Conservation (phyloP, 2,329 filamentous ascomycete species). For the Arthrobotrys entomopaga region DNA sequence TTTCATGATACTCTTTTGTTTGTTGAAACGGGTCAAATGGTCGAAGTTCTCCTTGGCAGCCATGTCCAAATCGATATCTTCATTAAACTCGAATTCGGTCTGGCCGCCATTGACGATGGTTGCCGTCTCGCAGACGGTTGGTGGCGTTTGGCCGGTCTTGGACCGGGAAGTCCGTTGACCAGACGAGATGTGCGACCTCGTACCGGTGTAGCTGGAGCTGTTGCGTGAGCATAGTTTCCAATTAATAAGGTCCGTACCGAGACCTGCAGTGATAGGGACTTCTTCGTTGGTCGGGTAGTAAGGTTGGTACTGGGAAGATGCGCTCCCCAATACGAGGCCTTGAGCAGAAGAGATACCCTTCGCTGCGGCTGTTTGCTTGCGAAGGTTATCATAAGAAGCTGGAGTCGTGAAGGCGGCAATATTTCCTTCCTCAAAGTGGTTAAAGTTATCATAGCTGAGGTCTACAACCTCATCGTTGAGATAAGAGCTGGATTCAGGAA, state of each 20-base stretch:
- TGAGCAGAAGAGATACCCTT: slow-evolving; percentile 26
- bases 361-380: slow-evolving; percentile 37
- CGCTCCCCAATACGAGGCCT: slow-evolving; percentile 41
- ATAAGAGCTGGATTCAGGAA: slow-evolving; percentile 43
- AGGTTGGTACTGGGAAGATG: slow-evolving; percentile 38
- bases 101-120: slow-evolving; percentile 47
- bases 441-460: slow-evolving; percentile 29
- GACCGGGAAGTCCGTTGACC: slow-evolving; percentile 40
- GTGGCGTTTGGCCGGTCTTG: slow-evolving; percentile 49
- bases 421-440: slow-evolving; percentile 37
- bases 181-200: slow-evolving; percentile 44
- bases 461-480: slow-evolving; percentile 33
- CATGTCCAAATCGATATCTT: slow-evolving; percentile 54
- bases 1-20: slow-evolving; percentile 53
- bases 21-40: slow-evolving; percentile 54
- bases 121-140: slow-evolving; percentile 50
- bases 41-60: slow-evolving; percentile 50
- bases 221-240: slow-evolving; percentile 53
- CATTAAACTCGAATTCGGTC: slow-evolving; percentile 39
- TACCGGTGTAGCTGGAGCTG: slow-evolving; percentile 44
- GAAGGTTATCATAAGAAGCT: slow-evolving; percentile 44
- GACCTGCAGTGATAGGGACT: slow-evolving; percentile 53
- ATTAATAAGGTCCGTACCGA: slow-evolving; percentile 51
- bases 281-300: slow-evolving; percentile 54
- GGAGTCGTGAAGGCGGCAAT: slow-evolving; percentile 38